A percentile compares a stretch with the other conserved stretches of the same genome.
These are phyloP conservation scores for Candida xyloterini DNA, from an alignment of 805 yeast species.

Conservation along the genomic window DNA sequence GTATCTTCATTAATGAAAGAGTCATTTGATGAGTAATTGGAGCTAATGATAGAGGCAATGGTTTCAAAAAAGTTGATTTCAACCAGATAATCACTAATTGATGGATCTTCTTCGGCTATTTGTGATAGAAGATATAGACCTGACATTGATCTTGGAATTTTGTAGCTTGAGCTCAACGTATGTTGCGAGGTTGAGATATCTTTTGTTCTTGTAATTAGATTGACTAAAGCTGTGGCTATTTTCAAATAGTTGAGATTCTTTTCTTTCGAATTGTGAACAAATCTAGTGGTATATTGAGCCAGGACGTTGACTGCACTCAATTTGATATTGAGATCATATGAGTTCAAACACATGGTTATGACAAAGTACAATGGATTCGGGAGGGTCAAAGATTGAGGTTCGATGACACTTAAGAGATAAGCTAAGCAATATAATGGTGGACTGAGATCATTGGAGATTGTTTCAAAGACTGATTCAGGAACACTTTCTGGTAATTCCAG, in stretches of 20 bases:
- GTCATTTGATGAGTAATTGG: conserved; percentile 24
- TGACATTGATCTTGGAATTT: conserved; percentile 28
- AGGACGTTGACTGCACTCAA: conserved; percentile 30
- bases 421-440: conserved; percentile 29
- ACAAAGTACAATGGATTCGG: conserved; percentile 30
- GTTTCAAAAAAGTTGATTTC: conserved; percentile 33
- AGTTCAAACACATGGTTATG: conserved; percentile 24
- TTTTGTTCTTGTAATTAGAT: conserved; percentile 22
- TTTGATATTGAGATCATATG: conserved; percentile 24
- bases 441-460: conserved; percentile 20
- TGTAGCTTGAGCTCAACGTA: conserved; percentile 21
- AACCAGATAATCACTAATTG: conserved; percentile 34
- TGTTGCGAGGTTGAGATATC: conserved; percentile 15
- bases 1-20: conserved; percentile 28
- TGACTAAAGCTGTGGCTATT: conserved; percentile 25
- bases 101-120: conserved; percentile 33
- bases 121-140: conserved; percentile 36
- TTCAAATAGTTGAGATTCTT: conserved; percentile 22
- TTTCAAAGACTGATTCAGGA: conserved; percentile 16
- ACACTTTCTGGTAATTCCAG: conserved; percentile 22
- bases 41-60: conserved; percentile 31
- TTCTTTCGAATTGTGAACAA: conserved; percentile 10
- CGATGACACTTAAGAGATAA: conserved; percentile 17
- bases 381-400: conserved; percentile 7
- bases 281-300: conserved; percentile 24